These are phyloP conservation scores for Tetracladium marchalianum DNA, from an alignment of 495 filamentous ascomycete species.

Conservation along the genomic window DNA sequence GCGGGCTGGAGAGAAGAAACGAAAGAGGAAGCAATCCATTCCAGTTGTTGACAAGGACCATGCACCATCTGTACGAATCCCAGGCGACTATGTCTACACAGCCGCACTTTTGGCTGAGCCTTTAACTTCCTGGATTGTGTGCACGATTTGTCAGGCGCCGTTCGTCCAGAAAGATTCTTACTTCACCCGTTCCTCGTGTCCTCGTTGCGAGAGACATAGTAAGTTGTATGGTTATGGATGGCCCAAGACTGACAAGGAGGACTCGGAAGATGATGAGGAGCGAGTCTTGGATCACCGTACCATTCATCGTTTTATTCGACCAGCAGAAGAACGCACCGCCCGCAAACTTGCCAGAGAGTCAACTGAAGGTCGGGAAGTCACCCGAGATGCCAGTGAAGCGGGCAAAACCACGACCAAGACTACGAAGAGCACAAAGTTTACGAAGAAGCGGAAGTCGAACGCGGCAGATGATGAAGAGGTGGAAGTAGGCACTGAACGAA, in stretches of 20 bases:
- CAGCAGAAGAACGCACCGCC: constrained; percentile 53
- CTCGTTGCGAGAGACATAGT: constrained; percentile 87
- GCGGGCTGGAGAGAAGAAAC: constrained; percentile 4
- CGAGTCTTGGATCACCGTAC: constrained; percentile 63
- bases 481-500: background rate
- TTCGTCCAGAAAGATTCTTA: constrained; percentile 88
- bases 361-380: constrained; percentile 22
- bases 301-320: constrained; percentile 58
- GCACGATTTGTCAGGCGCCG: constrained; percentile 65
- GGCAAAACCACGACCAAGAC: background rate
- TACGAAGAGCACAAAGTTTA: background rate
- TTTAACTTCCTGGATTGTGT: constrained; percentile 76
- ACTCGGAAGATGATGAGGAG: constrained; percentile 64
- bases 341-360: constrained; percentile 18
- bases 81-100: constrained; percentile 74
- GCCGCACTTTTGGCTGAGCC: constrained; percentile 59
- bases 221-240: constrained; percentile 92
- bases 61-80: constrained; percentile 37
- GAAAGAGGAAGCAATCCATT: background rate
- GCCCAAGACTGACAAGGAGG: constrained; percentile 83
- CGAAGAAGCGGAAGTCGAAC: background rate
- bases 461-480: background rate
- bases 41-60: constrained; percentile 15
- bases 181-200: constrained; percentile 72
- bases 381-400: constrained; percentile 21